Evolutionary conservation across 139 green algal species (phyloP).

Genomic region (Coccomyxa sp.): DNA sequence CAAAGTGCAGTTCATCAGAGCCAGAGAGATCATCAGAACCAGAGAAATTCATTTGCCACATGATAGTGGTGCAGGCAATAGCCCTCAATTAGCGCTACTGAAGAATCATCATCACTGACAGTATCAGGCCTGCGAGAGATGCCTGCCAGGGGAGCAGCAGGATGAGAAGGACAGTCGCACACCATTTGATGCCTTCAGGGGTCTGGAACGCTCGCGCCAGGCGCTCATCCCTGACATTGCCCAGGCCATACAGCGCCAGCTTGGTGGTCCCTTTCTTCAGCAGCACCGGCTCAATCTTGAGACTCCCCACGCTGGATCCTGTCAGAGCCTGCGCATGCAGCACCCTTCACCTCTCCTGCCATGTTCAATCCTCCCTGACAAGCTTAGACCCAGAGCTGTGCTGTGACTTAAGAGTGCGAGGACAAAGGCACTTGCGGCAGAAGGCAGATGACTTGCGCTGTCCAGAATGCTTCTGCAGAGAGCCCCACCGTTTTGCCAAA

Average conservation of each 20-base stretch:
- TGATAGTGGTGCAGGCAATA: too few relatives aligned
- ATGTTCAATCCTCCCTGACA: neutral
- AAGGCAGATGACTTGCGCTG: neutral
- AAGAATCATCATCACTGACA: too few relatives aligned
- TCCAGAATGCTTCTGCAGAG: neutral
- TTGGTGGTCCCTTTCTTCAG: conserved; percentile 71
- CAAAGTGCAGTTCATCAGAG: too few relatives aligned
- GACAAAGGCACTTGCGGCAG: neutral
- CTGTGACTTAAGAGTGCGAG: neutral
- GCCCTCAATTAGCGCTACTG: too few relatives aligned
- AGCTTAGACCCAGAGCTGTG: neutral
- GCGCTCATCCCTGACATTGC: conserved; percentile 92
- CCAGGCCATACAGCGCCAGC: conserved; percentile 94
- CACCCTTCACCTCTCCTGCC: neutral
- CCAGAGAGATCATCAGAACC: too few relatives aligned
- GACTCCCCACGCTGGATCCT: conserved; percentile 31
- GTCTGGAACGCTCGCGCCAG: conserved; percentile 85
- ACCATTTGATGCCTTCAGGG: conserved; percentile 71
- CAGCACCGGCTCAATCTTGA: conserved; percentile 29
- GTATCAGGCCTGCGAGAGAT: too few relatives aligned
- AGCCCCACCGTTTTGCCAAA: conserved; percentile 88
- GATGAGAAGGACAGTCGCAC: neutral
- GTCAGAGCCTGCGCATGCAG: conserved; percentile 12
- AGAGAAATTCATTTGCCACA: too few relatives aligned
- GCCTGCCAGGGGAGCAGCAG: too few relatives aligned